These are phyloP conservation scores for Diplotaxis tenuifolia DNA, from an alignment of 345 rosid genomes.

Conservation along the genomic window DNA sequence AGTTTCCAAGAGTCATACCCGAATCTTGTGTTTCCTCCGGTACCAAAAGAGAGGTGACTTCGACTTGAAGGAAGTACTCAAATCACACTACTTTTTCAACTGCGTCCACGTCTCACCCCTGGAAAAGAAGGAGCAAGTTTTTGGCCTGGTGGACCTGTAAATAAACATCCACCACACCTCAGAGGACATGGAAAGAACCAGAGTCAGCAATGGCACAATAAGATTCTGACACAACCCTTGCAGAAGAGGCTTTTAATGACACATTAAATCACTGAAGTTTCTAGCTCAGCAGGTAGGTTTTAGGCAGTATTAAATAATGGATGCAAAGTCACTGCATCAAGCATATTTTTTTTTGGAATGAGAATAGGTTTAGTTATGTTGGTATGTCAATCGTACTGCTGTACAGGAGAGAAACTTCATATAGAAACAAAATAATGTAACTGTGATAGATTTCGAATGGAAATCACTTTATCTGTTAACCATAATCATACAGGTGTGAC, in stretches of 20 bases:
- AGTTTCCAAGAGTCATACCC: constrained; percentile 76
- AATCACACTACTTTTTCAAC: constrained; percentile 90
- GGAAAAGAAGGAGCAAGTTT: neutral
- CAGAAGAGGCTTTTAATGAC: constrained; percentile 14
- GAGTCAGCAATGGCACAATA: neutral
- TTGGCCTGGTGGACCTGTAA: constrained; percentile 34
- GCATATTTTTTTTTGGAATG: neutral
- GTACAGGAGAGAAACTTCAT: constrained; percentile 28
- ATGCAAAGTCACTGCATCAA: constrained; percentile 19
- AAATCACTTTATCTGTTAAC: neutral
- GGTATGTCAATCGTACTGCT: constrained; percentile 20
- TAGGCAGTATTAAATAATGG: constrained; percentile 9
- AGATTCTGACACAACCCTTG: constrained; percentile 21
- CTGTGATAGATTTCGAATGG: neutral
- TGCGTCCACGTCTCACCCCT: constrained; percentile 36
- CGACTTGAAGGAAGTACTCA: constrained; percentile 69
- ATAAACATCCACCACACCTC: constrained; percentile 28
- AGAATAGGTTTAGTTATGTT: constrained; percentile 27
- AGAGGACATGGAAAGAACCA: neutral
- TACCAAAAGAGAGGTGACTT: constrained; percentile 85
- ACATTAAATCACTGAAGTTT: neutral
- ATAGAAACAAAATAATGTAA: constrained; percentile 15
- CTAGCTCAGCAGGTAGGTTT: neutral
- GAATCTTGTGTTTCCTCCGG: constrained; percentile 64
- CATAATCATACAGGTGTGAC: neutral